A percentile compares a stretch with the other conserved stretches of the same genome.
Conservation (phyloP, 2,329 filamentous ascomycete genomes). For the Pseudogymnoascus sp. region DNA sequence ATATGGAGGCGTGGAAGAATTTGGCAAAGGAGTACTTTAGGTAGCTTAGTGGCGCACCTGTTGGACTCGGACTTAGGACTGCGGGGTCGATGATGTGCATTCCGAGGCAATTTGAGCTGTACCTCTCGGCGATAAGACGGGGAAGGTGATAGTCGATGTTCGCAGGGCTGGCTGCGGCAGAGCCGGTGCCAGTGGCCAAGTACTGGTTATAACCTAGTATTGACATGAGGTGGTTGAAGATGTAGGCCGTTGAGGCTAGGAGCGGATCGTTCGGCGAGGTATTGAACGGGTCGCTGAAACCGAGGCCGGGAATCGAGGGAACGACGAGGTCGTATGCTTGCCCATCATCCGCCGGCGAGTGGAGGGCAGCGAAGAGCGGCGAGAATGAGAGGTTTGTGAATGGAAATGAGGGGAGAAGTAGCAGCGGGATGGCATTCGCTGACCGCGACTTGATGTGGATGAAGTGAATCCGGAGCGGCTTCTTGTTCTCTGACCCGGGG, state of each 20-base stretch:
- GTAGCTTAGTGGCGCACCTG: slow-evolving; percentile 39
- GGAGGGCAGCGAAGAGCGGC: slow-evolving; percentile 46
- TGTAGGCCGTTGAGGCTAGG: slow-evolving; percentile 45
- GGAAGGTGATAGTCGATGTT: slow-evolving; percentile 44
- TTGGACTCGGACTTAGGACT: slow-evolving; percentile 39
- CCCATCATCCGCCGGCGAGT: slow-evolving; percentile 38
- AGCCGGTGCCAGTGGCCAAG: slow-evolving; percentile 46
- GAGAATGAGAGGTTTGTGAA: slow-evolving; percentile 52
- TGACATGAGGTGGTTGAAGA: slow-evolving; percentile 52
- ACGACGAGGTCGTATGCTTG: slow-evolving; percentile 59
- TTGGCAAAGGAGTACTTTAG: slow-evolving; percentile 47
- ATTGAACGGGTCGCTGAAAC: slow-evolving; percentile 54
- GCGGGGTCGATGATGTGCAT: slow-evolving; percentile 53
- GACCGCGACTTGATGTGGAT: slow-evolving; percentile 49
- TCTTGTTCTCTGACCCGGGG: slow-evolving; percentile 27
- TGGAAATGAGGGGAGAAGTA: slow-evolving; percentile 58
- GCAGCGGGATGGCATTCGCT: slow-evolving; percentile 48
- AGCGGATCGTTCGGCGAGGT: slow-evolving; percentile 25
- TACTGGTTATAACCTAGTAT: slow-evolving; percentile 51
- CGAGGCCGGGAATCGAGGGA: slow-evolving; percentile 56
- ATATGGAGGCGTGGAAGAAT: slow-evolving; percentile 38
- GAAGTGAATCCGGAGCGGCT: slow-evolving; percentile 51
- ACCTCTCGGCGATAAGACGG: slow-evolving; percentile 38
- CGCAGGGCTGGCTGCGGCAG: slow-evolving; percentile 36
- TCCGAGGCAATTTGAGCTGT: slow-evolving; percentile 45